These are phyloP conservation scores for Crithidia thermophila DNA, from an alignment of 208 protist genomes.

Conservation along the genomic window DNA sequence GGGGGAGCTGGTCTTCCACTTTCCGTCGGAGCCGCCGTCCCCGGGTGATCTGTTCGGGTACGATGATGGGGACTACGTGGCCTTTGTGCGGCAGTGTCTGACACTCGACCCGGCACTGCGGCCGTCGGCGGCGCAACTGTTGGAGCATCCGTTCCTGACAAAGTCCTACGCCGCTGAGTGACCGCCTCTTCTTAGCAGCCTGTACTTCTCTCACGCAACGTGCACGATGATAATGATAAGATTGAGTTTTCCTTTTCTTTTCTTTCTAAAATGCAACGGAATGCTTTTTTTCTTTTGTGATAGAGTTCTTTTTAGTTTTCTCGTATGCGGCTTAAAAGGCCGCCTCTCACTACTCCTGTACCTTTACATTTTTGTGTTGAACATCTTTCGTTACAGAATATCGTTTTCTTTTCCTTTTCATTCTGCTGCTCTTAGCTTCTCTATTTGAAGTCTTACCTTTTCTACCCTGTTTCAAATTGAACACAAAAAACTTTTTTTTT, in stretches of 20 bases:
- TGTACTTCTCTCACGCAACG: too few relatives aligned
- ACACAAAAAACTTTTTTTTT: not conserved
- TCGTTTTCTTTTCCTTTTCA: slow-evolving; percentile 4
- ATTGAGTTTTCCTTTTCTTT: not conserved
- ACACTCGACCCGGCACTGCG: slow-evolving; percentile 59
- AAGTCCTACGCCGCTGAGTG: slow-evolving; percentile 18
- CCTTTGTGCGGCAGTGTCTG: slow-evolving; percentile 75
- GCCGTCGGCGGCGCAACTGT: slow-evolving; percentile 56
- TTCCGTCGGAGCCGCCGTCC: slow-evolving; percentile 49
- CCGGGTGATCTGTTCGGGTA: slow-evolving; percentile 52
- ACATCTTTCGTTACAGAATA: not conserved
- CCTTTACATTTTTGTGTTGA: not conserved
- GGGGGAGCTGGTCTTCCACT: slow-evolving; percentile 63
- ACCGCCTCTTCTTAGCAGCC: not conserved
- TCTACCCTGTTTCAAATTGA: slow-evolving; percentile 6
- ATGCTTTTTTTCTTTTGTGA: too few relatives aligned
- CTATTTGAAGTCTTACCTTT: not conserved
- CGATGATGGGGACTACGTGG: slow-evolving; percentile 63
- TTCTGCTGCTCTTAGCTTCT: not conserved
- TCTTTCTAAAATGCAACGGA: too few relatives aligned
- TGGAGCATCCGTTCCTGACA: slow-evolving; percentile 72
- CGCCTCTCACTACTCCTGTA: too few relatives aligned
- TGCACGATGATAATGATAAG: too few relatives aligned
- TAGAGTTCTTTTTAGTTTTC: too few relatives aligned
- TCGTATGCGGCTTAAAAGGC: too few relatives aligned